Base-by-base conservation (phyloP, 169 alveolate genomes). In the Eimeria falciformis region DNA sequence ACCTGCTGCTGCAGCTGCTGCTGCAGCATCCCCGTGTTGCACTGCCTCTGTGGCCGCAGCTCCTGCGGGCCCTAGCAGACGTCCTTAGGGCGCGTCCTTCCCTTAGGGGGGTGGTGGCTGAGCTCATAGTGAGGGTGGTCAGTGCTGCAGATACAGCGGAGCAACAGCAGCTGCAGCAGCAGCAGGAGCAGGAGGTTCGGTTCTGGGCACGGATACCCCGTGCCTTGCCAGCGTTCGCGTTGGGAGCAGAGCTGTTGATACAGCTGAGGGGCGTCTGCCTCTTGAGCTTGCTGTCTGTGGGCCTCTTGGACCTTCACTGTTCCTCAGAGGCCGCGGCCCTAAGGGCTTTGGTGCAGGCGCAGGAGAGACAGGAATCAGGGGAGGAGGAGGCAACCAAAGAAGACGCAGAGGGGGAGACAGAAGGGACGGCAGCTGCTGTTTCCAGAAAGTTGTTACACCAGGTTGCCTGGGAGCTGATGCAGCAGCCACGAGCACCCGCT, bases 61-160 rank as follows among this genome's bases (percentile, higher is more conserved):
- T 82, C 3, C 55, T 82, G 40, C 90, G 90, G 46, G 37, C 23
- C 65, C 29, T 82, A 18, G 21, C 43, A 23, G 79, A 82, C 25
- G 45, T 43, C 46, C 68, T 82, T 21, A 77, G 90, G 11, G 55
- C 79, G n/a, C 25, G 90, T 3, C 90, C 90, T 5, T 82, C 90
- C 43, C 56, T 82, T 56, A 68, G 58, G 56, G 47, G 65, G 40
- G 79, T 55, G 29, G 77, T 82, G n/a, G 90, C 58, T 7, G 79
- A 82, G 90, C 79, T 82, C 25, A 23, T 82, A 25, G 55, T 82
- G 29, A 43, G 56, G 12, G 11, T 82, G 29, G 37, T 82, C 33
- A 9, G 43, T 21, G 79, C 65, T 7, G 90, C 79, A 6, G 90
- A 62, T 12, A 33, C 33, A 78, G 50, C 27, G 14, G 45, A 25